Conservation (phyloP, 805 yeast genomes). For the Blastobotrys attinorum region DNA sequence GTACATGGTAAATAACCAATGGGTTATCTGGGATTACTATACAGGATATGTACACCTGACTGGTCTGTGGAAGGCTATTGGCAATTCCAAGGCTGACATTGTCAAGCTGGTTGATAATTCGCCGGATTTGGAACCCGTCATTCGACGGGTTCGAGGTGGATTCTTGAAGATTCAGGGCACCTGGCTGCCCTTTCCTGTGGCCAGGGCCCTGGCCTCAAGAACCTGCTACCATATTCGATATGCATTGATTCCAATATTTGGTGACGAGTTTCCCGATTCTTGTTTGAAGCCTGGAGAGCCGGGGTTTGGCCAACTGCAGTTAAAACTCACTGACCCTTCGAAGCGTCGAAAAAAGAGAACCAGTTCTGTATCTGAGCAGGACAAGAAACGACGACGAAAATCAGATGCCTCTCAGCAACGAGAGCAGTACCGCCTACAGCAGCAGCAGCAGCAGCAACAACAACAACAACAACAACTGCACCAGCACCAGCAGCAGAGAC, state of each 20-base stretch:
- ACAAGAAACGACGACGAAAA: neutral
- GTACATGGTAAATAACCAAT: constrained; percentile 57
- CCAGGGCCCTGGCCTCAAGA: constrained; percentile 57
- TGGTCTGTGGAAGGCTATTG: constrained; percentile 76
- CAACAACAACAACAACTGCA: neutral
- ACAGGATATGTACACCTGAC: constrained; percentile 84
- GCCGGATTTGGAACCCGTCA: constrained; percentile 55
- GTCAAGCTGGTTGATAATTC: constrained; percentile 56
- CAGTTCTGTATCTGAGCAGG: neutral
- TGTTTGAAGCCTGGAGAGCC: constrained; percentile 52
- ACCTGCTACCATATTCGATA: constrained; percentile 74
- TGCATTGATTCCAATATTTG: constrained; percentile 74
- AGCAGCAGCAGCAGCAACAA: neutral
- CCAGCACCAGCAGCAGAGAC: neutral
- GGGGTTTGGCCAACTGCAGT: constrained; percentile 57
- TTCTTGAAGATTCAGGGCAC: constrained; percentile 89
- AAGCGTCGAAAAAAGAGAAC: constrained; percentile 11
- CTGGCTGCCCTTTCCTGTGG: constrained; percentile 73
- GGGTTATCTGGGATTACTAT: constrained; percentile 79
- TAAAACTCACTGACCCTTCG: constrained; percentile 17
- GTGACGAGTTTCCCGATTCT: constrained; percentile 52
- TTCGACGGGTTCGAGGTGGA: constrained; percentile 81
- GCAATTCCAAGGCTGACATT: constrained; percentile 62
- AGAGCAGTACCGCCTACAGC: neutral
- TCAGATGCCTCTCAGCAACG: neutral